Conservation (phyloP, 306 rosid species). For the Canavalia gladiata region DNA sequence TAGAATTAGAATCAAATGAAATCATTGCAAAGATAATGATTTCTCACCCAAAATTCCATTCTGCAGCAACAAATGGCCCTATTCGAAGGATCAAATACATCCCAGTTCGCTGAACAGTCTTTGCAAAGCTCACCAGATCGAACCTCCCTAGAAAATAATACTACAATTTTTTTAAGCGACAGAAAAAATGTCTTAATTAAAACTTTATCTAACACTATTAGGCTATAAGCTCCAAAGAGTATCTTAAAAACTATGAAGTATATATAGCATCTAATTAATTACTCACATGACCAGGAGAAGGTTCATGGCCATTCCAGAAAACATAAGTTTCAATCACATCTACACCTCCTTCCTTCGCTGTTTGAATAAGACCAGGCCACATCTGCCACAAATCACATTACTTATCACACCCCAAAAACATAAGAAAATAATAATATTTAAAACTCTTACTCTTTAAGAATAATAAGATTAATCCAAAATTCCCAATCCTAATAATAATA, state of each 20-base stretch:
- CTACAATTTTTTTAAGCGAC: constrained; percentile 30
- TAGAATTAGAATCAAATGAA: neutral
- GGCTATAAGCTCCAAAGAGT: neutral
- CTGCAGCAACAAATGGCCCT: constrained; percentile 64
- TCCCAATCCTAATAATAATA: no score
- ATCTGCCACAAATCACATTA: constrained; percentile 58
- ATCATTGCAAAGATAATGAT: neutral
- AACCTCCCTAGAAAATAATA: constrained; percentile 65
- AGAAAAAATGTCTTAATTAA: neutral
- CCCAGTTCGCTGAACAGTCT: constrained; percentile 56
- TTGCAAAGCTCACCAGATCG: constrained; percentile 60
- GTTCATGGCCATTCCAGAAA: constrained; percentile 97
- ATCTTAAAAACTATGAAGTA: neutral
- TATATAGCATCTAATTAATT: no score
- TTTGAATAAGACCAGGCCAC: constrained; percentile 91
- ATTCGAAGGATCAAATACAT: constrained; percentile 62
- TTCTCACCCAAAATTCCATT: constrained; percentile 62
- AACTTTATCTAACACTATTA: constrained; percentile 1
- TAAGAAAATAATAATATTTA: neutral
- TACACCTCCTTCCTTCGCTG: constrained; percentile 87
- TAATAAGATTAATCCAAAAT: no score
- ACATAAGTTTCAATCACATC: constrained; percentile 94
- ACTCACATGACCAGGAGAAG: constrained; percentile 86
- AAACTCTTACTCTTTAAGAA: no score
- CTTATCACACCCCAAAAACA: neutral